Percentiles rank a stretch among this genome's conserved stretches.
Conservation (phyloP, 1,284 basidiomycete genomes). For the Fistulina hepatica region DNA sequence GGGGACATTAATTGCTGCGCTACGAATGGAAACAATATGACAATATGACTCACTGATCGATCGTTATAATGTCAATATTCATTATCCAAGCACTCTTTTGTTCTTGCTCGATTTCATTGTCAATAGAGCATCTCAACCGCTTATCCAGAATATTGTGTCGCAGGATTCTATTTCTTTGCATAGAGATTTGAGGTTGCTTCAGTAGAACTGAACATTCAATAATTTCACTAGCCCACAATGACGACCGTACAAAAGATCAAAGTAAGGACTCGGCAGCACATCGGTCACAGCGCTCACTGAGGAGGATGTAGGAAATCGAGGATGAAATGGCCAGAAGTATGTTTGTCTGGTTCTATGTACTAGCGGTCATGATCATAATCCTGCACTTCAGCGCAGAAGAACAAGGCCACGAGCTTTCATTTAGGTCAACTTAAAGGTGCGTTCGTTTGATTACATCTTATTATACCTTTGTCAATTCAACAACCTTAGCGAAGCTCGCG, state of each 20-base stretch:
- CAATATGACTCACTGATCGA: no score
- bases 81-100: no score
- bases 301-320: constrained; percentile 71
- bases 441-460: no score
- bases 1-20: no score
- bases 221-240: constrained; percentile 40
- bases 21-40: no score
- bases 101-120: no score
- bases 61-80: no score
- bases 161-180: no score
- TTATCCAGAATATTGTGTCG: no score
- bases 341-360: constrained; percentile 15
- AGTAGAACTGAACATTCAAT: constrained; percentile 23
- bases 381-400: constrained; percentile 71
- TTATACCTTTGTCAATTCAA: no score
- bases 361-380: constrained; percentile 13
- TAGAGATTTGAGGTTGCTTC: no score
- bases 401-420: constrained; percentile 94
- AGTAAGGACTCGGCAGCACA: constrained; percentile 27
- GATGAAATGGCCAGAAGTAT: constrained; percentile 83
- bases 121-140: no score
- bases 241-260: constrained; percentile 88
- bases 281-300: constrained; percentile 13
- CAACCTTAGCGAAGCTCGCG: constrained; percentile 97
- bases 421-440: constrained; percentile 94